A percentile compares a stretch with the other conserved stretches of the same genome.
Conservation (phyloP, 371 early-diverging fungal genomes). For the Mucor sp. region DNA sequence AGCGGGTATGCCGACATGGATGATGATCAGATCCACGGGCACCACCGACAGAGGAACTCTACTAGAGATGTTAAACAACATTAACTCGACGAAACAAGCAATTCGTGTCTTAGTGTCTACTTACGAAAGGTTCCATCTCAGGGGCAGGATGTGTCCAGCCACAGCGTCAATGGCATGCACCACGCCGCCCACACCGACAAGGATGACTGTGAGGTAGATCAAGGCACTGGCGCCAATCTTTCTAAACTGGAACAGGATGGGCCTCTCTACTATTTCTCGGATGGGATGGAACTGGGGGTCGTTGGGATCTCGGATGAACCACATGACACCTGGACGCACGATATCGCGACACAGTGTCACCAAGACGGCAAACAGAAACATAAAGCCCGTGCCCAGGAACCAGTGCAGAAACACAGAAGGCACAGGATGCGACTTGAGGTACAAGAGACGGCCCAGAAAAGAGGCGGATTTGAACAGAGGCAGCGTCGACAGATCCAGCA, state of each 20-base stretch:
- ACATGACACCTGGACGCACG: conserved; percentile 90
- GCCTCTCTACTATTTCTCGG: conserved; percentile 84
- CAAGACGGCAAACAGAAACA: conserved; percentile 88
- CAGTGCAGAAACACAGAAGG: conserved; percentile 82
- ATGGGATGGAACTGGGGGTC: conserved; percentile 93
- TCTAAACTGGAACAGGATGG: conserved; percentile 69
- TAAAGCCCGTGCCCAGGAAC: conserved; percentile 90
- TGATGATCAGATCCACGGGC: conserved; percentile 75
- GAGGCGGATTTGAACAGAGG: conserved; percentile 70
- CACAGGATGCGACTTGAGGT: conserved; percentile 60
- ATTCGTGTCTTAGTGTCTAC: background rate
- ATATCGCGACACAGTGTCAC: conserved; percentile 75
- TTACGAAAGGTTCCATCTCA: conserved; percentile 54
- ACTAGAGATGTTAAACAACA: conserved; percentile 30
- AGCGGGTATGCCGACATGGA: conserved; percentile 72
- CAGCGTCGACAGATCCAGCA: conserved; percentile 76
- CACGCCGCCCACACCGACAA: conserved; percentile 67
- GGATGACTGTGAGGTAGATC: conserved; percentile 77
- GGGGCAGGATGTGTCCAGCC: conserved; percentile 39
- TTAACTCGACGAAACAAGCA: background rate
- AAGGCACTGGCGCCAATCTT: conserved; percentile 78
- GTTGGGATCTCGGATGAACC: conserved; percentile 96
- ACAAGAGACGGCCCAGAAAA: conserved; percentile 52
- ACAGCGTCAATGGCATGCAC: conserved; percentile 34
- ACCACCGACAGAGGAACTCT: conserved; percentile 72